Conservation (phyloP, 495 filamentous ascomycete genomes). For the Lepidopterella palustris region DNA sequence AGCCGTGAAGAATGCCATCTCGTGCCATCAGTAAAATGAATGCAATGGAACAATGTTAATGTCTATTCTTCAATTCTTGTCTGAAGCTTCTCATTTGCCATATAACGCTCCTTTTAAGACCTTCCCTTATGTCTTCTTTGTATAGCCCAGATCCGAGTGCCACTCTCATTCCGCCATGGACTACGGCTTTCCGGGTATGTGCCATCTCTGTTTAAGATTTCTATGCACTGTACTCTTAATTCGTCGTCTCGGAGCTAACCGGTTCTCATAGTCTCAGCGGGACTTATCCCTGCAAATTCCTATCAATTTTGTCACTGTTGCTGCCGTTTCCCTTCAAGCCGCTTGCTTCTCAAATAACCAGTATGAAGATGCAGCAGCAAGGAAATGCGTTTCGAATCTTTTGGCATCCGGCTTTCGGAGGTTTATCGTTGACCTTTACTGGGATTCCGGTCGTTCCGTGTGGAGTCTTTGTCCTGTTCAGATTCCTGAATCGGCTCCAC, state of each 20-base stretch:
- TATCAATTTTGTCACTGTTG: conserved; percentile 54
- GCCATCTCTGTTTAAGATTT: no score
- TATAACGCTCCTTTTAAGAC: background rate
- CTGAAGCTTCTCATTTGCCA: background rate
- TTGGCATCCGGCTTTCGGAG: conserved; percentile 53
- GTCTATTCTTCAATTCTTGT: background rate
- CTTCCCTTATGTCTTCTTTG: conserved; percentile 11
- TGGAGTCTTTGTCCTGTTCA: conserved; percentile 58
- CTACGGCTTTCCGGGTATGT: conserved; percentile 4
- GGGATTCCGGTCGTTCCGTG: conserved; percentile 46
- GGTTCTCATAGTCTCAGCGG: conserved; percentile 47
- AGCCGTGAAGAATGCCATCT: no score
- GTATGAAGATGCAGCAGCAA: conserved; percentile 44
- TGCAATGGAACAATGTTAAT: background rate
- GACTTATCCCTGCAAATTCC: conserved; percentile 55
- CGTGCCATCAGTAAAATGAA: no score
- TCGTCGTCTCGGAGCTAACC: background rate
- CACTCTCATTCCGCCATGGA: conserved; percentile 3
- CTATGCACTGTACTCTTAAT: background rate
- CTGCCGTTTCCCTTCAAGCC: conserved; percentile 48
- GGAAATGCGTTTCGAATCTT: conserved; percentile 55
- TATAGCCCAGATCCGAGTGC: conserved; percentile 10
- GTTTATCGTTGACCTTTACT: conserved; percentile 58
- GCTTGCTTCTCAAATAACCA: conserved; percentile 52
- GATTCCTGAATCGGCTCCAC: conserved; percentile 19